These are phyloP conservation scores for Calonectria pteridis DNA, from an alignment of 2,329 filamentous ascomycete genomes.

Conservation along the genomic window DNA sequence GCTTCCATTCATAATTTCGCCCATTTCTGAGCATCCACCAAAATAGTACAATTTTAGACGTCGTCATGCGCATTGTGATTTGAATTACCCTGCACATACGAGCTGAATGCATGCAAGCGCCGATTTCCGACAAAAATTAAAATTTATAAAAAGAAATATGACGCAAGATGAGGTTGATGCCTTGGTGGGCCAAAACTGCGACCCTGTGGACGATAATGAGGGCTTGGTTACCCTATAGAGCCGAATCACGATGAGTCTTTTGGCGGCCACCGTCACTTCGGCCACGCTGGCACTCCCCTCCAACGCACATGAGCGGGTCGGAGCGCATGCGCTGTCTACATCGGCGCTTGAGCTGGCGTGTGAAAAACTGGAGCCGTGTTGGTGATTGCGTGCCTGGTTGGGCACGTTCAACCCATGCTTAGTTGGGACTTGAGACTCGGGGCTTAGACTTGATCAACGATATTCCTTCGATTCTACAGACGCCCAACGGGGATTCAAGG, in stretches of 20 bases:
- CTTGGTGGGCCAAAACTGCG: conserved; percentile 32
- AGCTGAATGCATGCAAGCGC: conserved; percentile 36
- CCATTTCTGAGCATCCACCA: conserved; percentile 19
- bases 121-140: conserved; percentile 34
- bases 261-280: conserved; percentile 39
- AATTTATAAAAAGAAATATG: conserved; percentile 33
- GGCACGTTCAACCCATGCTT: not conserved
- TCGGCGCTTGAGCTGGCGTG: conserved; percentile 33
- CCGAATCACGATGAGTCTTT: conserved; percentile 18
- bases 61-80: conserved; percentile 24
- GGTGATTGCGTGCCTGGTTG: conserved; percentile 32
- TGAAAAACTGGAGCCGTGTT: not conserved
- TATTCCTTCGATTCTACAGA: not conserved
- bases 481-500: not conserved
- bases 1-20: conserved; percentile 15
- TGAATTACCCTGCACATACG: conserved; percentile 1
- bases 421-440: not conserved
- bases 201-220: conserved; percentile 35
- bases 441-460: not conserved
- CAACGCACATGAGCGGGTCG: conserved; percentile 35
- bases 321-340: conserved; percentile 28
- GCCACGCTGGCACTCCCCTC: conserved; percentile 43
- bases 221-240: conserved; percentile 41
- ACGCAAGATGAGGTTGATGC: conserved; percentile 38
- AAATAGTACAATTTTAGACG: conserved; percentile 27